phyloP scores from a whole-genome alignment of 371 early-diverging fungal genomes.

The Mortierella sp. region DNA sequence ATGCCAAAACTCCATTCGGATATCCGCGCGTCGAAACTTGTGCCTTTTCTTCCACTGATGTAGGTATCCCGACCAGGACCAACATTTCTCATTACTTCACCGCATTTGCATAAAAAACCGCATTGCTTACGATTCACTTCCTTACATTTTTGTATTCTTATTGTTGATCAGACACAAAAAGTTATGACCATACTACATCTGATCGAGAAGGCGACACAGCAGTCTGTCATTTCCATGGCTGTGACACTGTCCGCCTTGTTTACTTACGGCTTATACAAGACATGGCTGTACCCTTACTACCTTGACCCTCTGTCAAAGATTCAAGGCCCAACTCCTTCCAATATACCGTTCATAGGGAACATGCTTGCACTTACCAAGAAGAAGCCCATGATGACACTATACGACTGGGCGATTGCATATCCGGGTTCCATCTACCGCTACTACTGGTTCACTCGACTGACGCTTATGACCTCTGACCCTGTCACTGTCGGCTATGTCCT shows the following conservation, averaged over 20 bases:
- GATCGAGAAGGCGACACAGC: conserved; percentile 23
- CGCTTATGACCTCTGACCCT: conserved; percentile 49
- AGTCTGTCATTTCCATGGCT: conserved; percentile 22
- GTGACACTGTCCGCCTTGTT: conserved; percentile 20
- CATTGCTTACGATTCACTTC: not conserved
- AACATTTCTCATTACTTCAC: too few species aligned
- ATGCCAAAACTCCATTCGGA: too few species aligned
- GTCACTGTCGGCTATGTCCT: conserved; percentile 50
- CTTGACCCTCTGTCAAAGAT: conserved; percentile 39
- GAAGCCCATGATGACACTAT: conserved; percentile 45
- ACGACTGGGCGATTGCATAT: conserved; percentile 53
- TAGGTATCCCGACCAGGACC: too few species aligned
- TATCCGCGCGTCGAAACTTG: too few species aligned
- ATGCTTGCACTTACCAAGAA: conserved; percentile 40
- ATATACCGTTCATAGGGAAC: conserved; percentile 44
- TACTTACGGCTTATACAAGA: conserved; percentile 36
- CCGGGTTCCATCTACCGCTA: conserved; percentile 48
- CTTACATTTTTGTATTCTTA: too few species aligned
- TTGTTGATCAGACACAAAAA: not conserved
- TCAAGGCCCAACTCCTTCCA: conserved; percentile 33
- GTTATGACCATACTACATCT: conserved; percentile 20
- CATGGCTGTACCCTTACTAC: conserved; percentile 39
- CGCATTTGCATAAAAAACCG: too few species aligned
- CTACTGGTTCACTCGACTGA: conserved; percentile 50
- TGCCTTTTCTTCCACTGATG: too few species aligned